A percentile compares a stretch with the other conserved stretches of the same genome.
Conservation (phyloP, 2,329 filamentous ascomycete species). For the Neofusicoccum parvum region DNA sequence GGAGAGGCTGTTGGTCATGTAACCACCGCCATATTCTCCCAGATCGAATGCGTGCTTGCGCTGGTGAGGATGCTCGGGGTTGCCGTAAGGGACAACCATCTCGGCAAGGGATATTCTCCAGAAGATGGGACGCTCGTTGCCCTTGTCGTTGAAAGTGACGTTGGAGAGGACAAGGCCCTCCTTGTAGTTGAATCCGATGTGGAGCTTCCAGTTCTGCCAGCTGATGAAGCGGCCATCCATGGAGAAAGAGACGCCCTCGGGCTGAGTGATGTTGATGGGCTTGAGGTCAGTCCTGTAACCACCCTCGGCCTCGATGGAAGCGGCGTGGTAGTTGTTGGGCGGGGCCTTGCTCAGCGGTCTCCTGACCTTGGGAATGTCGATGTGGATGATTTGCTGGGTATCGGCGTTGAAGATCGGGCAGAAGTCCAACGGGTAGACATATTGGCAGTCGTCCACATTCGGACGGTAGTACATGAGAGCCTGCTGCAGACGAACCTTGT, state of each 20-base stretch:
- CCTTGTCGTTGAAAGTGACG: constrained; percentile 84
- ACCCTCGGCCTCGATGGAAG: constrained; percentile 69
- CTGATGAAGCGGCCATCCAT: constrained; percentile 72
- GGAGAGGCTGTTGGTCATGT: constrained; percentile 78
- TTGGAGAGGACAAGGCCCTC: constrained; percentile 90
- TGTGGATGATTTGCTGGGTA: constrained; percentile 75
- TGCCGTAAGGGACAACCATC: constrained; percentile 91
- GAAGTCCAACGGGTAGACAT: constrained; percentile 89
- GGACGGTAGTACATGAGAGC: constrained; percentile 95
- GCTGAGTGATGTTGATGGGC: constrained; percentile 84
- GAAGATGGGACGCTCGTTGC: constrained; percentile 75
- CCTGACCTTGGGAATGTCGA: constrained; percentile 78
- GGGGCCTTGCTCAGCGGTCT: constrained; percentile 71
- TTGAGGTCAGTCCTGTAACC: constrained; percentile 81
- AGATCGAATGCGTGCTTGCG: constrained; percentile 81
- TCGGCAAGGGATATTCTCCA: constrained; percentile 87
- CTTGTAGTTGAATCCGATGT: constrained; percentile 92
- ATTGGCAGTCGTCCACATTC: constrained; percentile 82
- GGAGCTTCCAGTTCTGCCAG: constrained; percentile 94
- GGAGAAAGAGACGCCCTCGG: constrained; percentile 84
- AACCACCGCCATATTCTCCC: constrained; percentile 78
- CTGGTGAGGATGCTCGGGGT: constrained; percentile 78
- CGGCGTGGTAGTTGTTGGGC: constrained; percentile 78
- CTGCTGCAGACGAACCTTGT: constrained; percentile 77
- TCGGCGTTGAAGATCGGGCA: constrained; percentile 88